Evolutionary conservation across 139 green algal species (phyloP), one percentile per base, ranked within the genome.

Genomic region (Ettlia oleoabundans): DNA sequence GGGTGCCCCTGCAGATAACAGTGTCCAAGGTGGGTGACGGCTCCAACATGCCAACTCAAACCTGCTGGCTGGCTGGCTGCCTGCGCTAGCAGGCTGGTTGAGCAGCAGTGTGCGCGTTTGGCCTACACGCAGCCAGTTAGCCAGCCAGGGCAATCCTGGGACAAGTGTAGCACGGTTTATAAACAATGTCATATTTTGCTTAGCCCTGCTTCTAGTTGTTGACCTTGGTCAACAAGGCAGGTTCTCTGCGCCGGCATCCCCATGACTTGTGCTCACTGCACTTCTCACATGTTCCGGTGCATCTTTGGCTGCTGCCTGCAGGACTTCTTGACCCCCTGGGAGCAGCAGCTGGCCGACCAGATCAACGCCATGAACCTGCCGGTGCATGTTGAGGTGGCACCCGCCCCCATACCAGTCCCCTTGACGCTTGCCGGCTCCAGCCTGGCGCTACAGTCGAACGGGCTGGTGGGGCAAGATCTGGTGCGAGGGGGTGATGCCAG

Each of bases 301-400:
- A n/a, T 47, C n/a, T 30, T 43, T n/a, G n/a, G 28, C 41, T 22
- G 24, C 18, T n/a, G 9, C 26, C 28, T 65, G 52, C 74, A 85
- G 80, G 77, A 85, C n/a, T 73, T 82, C 22, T 63, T 87, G n/a
- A 87, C 24, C 24, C 77, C 78, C 21, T 70, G 61, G 51, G 83
- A 87, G 64, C 43, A 52, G 63, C 35, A 67, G 51, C 70, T 87
- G 67, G 83, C 68, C 13, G 38, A 74, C 3, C 32, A 87, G 40
- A 68, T 87, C 22, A 87, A 87, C 38, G 24, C 65, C 8, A 66
- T 81, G 55, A 58, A 74, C 7, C 64, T 71, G 42, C 83, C 83
- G 3, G 55, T 87, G 30, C 78, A 86, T 28, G 82, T 87, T n/a
- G 76, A 86, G 62, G 63, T 86, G 76, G 63, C 47, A 7, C 13